phyloP scores from a whole-genome alignment of 345 rosid species.

The Salix viminalis region DNA sequence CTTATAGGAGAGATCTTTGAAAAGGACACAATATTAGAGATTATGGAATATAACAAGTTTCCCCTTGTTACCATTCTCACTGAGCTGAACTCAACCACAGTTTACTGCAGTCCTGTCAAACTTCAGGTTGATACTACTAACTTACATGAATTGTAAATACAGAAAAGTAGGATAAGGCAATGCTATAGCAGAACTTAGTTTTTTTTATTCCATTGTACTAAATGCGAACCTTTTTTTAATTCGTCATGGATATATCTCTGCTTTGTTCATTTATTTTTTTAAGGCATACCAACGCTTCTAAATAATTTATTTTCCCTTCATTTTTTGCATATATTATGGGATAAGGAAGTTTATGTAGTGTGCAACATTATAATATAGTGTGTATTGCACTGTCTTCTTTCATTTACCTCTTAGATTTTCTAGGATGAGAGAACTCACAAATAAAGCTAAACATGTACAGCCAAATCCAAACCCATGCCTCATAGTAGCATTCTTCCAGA shows the following conservation, averaged over 20 bases:
- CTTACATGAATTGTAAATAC: not conserved
- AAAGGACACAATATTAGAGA: slow-evolving; percentile 51
- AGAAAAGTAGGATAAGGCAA: not conserved
- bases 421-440: not conserved
- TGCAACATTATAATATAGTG: not conserved
- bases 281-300: not conserved
- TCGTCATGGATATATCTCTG: not conserved
- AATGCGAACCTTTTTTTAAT: not conserved
- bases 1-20: slow-evolving; percentile 61
- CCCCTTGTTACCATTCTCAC: slow-evolving; percentile 72
- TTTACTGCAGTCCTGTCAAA: slow-evolving; percentile 44
- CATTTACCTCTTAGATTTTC: not conserved
- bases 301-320: not conserved
- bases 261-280: not conserved
- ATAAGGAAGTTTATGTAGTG: not conserved
- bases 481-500: not conserved
- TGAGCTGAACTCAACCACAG: slow-evolving; percentile 63
- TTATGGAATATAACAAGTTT: slow-evolving; percentile 68
- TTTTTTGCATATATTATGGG: not conserved
- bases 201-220: not conserved
- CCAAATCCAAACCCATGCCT: not conserved
- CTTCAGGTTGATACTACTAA: slow-evolving; percentile 56
- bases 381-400: not conserved
- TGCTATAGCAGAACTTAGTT: not conserved
- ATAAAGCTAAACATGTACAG: not conserved